These are phyloP conservation scores for Laguncularia racemosa DNA, from an alignment of 345 rosid species.

Conservation along the genomic window DNA sequence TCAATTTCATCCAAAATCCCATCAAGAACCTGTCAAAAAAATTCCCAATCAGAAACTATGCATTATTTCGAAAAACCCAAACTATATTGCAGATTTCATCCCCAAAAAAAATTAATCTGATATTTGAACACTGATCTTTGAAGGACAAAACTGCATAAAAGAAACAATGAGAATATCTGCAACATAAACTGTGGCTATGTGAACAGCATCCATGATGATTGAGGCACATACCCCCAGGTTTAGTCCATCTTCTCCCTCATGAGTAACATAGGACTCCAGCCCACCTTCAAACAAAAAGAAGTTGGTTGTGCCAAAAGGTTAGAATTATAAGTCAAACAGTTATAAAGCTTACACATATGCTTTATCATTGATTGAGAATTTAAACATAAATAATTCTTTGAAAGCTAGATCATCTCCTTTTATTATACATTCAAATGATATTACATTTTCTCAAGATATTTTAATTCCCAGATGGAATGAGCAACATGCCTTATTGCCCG, in stretches of 20 bases:
- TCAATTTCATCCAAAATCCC: conserved; percentile 63
- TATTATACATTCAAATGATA: too few species aligned
- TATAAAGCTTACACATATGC: too few species aligned
- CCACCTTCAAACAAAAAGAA: conserved; percentile 43
- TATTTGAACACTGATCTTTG: neutral
- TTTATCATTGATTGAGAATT: too few species aligned
- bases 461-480: too few species aligned
- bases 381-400: too few species aligned
- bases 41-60: conserved; percentile 7
- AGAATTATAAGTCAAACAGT: conserved; percentile 6
- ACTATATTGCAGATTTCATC: neutral
- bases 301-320: conserved; percentile 8
- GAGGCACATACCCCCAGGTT: conserved; percentile 59
- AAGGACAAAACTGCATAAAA: conserved; percentile 1
- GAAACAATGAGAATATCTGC: conserved; percentile 1
- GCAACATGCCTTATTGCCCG: too few species aligned
- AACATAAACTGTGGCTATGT: neutral
- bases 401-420: too few species aligned
- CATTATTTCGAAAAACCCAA: neutral
- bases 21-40: conserved; percentile 58
- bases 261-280: conserved; percentile 30
- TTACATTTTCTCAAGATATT: too few species aligned
- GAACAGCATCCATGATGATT: conserved; percentile 5
- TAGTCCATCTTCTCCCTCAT: conserved; percentile 37
- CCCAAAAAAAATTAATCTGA: neutral